phyloP scores from a whole-genome alignment of 179 eudicot genomes.

The Silene coronaria region DNA sequence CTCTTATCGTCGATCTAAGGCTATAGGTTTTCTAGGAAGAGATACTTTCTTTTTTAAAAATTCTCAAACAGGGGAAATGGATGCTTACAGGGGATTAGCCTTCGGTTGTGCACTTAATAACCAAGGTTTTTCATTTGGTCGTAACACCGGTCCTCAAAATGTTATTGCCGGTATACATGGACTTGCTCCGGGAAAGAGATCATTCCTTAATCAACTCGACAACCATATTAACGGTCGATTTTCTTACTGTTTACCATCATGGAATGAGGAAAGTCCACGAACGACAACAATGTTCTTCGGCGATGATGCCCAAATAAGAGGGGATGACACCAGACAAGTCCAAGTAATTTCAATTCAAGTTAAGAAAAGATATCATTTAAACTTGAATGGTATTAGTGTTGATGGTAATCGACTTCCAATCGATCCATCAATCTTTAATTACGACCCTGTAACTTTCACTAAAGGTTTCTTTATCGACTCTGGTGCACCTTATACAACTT shows the following conservation, averaged over 20 bases:
- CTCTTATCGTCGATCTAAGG: not conserved
- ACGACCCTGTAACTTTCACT: not conserved
- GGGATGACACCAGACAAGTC: not conserved
- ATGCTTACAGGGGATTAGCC: not conserved
- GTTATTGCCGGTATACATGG: not conserved
- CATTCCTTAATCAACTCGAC: not conserved
- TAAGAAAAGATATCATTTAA: constrained; percentile 12
- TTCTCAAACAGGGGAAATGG: not conserved
- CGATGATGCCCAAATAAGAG: constrained; percentile 4
- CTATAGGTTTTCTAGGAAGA: not conserved
- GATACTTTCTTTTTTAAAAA: not conserved
- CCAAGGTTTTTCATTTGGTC: not conserved
- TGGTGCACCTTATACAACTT: constrained; percentile 1
- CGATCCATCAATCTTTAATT: not conserved
- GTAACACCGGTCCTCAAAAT: not conserved
- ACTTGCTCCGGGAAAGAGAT: not conserved
- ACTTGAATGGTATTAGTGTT: constrained; percentile 13
- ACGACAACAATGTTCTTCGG: not conserved
- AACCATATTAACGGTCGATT: not conserved
- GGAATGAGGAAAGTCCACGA: not conserved
- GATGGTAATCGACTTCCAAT: constrained; percentile 9
- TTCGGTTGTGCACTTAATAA: not conserved
- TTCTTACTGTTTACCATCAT: not conserved
- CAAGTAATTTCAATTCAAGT: not conserved
- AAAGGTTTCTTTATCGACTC: constrained; percentile 17